These are phyloP conservation scores for Cryptococcus sp. DNA, from an alignment of 1,284 basidiomycete genomes.

Conservation along the genomic window DNA sequence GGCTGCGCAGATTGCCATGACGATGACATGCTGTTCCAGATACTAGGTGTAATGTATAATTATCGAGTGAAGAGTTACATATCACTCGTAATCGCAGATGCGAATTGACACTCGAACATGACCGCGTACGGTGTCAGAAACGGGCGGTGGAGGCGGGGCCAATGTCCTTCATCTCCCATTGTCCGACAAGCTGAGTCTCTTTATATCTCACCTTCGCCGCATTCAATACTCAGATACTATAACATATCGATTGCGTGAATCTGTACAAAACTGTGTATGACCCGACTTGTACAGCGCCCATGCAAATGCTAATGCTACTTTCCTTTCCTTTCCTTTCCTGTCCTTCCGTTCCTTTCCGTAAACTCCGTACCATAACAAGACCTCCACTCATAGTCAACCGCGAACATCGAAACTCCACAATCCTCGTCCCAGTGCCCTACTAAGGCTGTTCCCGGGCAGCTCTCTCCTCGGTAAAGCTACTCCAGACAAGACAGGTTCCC, in stretches of 20 bases:
- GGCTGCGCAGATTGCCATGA: too few relatives aligned
- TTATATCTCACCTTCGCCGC: too few relatives aligned
- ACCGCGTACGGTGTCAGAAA: too few relatives aligned
- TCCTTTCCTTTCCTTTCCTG: not conserved
- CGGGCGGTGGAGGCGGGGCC: too few relatives aligned
- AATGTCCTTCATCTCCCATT: too few relatives aligned
- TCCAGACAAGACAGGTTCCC: conserved; percentile 23
- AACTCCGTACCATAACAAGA: not conserved
- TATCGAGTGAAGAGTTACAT: not conserved
- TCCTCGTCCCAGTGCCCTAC: conserved; percentile 31
- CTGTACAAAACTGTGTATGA: not conserved
- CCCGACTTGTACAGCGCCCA: not conserved
- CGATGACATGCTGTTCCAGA: too few relatives aligned
- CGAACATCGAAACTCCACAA: conserved; percentile 41
- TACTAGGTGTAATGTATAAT: too few relatives aligned
- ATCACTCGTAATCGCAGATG: not conserved
- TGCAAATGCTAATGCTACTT: not conserved
- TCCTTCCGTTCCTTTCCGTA: not conserved
- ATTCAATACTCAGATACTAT: too few relatives aligned
- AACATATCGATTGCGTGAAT: too few relatives aligned
- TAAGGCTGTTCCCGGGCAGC: conserved; percentile 12
- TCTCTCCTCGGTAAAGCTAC: conserved; percentile 36
- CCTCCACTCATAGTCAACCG: conserved; percentile 7
- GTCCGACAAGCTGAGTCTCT: too few relatives aligned
- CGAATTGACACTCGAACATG: too few relatives aligned